Base-by-base conservation (phyloP, 805 yeast species). In the Wickerhamiella parazyma region DNA sequence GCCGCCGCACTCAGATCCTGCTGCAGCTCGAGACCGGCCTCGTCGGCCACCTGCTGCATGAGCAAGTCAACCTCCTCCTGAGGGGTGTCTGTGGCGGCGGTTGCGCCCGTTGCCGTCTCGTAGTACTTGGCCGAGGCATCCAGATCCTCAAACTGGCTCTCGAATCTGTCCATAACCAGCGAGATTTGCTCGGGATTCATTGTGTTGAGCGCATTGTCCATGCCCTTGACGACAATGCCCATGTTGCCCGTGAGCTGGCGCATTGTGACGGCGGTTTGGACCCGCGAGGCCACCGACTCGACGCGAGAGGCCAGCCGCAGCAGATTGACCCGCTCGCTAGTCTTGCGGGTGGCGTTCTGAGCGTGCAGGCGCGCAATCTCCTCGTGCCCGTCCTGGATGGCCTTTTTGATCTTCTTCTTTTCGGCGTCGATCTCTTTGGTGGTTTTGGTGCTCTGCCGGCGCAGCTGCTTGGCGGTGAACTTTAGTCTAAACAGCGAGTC, bases 221-320 rank as follows among this genome's bases (percentile, higher is more conserved):
- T 89, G 8, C 96, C 96, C 56, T 71, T 76, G 46, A 93, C 91
- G 10, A 89, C 97, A 39, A 73, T 77, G 7, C 91, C 75, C 97
- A 91, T 91, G 53, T 86, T 87, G 1, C 87, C 86, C 0, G 95
- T 84, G 9, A 91, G 95, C 40, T 83, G 76, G 51, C 95, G 72
- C 99, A 91, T 91, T 0, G 97, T 89, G 6, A 91, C 96, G 0
- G 98, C 98, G 0, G 99, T 91, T 55, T 89, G 96, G 2, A 91
- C 94, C 47, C 98, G 66, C 3, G 93, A 80, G 0, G 97, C 94
- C 19, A 91, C 98, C 0, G 97, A 89, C 63, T 91, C 99, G 17
- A 91, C 83, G 46, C 96, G 66, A 0, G 95, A 83, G 0, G 95
- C 80, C 46, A 91, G 67, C 51, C 89, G 70, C 42, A 91, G 65